Evolutionary conservation across 208 protist genomes (phyloP).

Genomic region (Crithidia bombi): DNA sequence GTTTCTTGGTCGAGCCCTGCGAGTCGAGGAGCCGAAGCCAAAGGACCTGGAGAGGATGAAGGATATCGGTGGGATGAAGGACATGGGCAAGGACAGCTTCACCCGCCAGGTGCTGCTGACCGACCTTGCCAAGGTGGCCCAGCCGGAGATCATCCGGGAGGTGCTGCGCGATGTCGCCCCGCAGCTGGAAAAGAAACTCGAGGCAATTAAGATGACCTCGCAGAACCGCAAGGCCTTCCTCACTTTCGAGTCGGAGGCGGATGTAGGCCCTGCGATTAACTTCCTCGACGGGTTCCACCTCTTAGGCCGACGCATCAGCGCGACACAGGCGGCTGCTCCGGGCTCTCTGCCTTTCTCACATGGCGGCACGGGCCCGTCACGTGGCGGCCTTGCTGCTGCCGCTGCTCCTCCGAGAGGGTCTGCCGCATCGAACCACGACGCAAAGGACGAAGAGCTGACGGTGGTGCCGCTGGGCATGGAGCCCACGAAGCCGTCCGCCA

Average conservation of each 20-base stretch:
- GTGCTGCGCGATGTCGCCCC: conserved; percentile 87
- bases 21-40: conserved; percentile 88
- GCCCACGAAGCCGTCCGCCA: conserved; percentile 7
- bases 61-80: conserved; percentile 45
- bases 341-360: conserved; percentile 87
- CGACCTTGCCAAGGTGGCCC: conserved; percentile 77
- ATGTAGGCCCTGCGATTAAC: conserved; percentile 70
- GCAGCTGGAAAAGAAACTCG: conserved; percentile 84
- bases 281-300: conserved; percentile 90
- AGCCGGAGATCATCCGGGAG: conserved; percentile 90
- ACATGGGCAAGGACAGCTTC: conserved; percentile 79
- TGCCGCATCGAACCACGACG: conserved; percentile 1
- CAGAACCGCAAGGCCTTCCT: conserved; percentile 91
- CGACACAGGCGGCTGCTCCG: conserved; percentile 66
- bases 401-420: conserved; percentile 5
- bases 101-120: conserved; percentile 86
- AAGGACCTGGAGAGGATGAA: conserved; percentile 55
- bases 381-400: not conserved
- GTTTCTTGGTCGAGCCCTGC: conserved; percentile 86
- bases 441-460: conserved; percentile 33
- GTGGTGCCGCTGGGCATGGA: conserved; percentile 55
- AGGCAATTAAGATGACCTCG: conserved; percentile 92
- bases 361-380: conserved; percentile 22
- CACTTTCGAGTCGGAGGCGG: conserved; percentile 72
- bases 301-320: conserved; percentile 77